Conservation (phyloP, 1,139 yeast species). For the Yamadazyma triangularis region DNA sequence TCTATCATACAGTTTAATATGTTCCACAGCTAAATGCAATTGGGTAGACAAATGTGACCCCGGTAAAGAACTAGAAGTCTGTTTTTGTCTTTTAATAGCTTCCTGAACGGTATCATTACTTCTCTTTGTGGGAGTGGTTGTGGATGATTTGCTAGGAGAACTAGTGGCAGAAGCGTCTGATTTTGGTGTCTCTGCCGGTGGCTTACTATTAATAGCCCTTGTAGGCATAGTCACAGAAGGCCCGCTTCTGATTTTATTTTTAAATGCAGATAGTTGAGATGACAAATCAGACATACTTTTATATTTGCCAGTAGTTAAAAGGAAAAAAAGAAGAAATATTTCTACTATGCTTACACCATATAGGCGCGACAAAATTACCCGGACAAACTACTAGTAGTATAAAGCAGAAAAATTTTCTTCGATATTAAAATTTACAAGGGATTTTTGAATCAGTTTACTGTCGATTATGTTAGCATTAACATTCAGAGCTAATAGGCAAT, state of each 20-base stretch:
- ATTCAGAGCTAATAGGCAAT: neutral
- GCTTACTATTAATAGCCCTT: constrained; percentile 5
- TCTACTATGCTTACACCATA: too few species aligned
- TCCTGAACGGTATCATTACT: constrained; percentile 26
- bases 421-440: too few species aligned
- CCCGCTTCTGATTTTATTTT: constrained; percentile 44
- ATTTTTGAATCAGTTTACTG: neutral
- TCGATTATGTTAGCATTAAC: constrained; percentile 5
- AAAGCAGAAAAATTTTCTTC: constrained; percentile 3
- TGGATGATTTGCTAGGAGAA: neutral
- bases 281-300: constrained; percentile 39
- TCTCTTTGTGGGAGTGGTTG: neutral
- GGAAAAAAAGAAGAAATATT: too few species aligned
- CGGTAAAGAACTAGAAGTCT: constrained; percentile 23
- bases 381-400: neutral
- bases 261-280: constrained; percentile 46
- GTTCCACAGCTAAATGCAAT: constrained; percentile 83
- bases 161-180: constrained; percentile 1
- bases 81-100: constrained; percentile 34
- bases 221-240: constrained; percentile 27
- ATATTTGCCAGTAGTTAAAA: too few species aligned
- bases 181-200: constrained; percentile 3
- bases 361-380: too few species aligned
- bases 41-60: constrained; percentile 75
- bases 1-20: constrained; percentile 61